Conservation (phyloP, 805 yeast genomes). For the Barnettozyma sucrosica region DNA sequence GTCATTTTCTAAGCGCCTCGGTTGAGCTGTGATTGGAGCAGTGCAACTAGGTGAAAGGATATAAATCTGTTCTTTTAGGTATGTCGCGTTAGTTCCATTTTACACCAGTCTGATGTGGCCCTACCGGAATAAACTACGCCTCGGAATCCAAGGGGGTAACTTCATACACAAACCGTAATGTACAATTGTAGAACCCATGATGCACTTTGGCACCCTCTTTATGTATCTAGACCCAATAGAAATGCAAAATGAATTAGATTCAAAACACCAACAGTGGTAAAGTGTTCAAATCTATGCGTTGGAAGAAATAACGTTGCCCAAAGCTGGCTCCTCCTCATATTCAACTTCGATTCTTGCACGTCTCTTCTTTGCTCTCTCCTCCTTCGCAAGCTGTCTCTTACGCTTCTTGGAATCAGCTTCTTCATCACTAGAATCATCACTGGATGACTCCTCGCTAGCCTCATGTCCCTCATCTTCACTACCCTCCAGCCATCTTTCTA, state of each 20-base stretch:
- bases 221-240: constrained; percentile 1
- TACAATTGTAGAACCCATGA: constrained; percentile 1
- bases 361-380: constrained; percentile 40
- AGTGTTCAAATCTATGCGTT: constrained; percentile 4
- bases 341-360: constrained; percentile 78
- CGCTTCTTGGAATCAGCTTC: constrained; percentile 32
- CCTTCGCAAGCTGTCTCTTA: constrained; percentile 32
- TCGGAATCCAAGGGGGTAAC: constrained; percentile 3
- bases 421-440: constrained; percentile 34
- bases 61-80: too few relatives aligned
- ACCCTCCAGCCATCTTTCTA: constrained; percentile 80
- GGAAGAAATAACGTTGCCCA: constrained; percentile 16
- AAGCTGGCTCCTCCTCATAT: constrained; percentile 65
- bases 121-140: constrained; percentile 1
- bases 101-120: not conserved
- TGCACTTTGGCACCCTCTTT: not conserved
- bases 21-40: not conserved
- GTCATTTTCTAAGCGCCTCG: not conserved
- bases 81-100: too few relatives aligned
- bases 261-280: not conserved
- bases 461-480: constrained; percentile 35
- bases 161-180: not conserved
- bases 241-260: constrained; percentile 6
- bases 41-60: not conserved
- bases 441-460: constrained; percentile 30